Percentiles rank a stretch among this genome's conserved stretches.
These are phyloP conservation scores for Dryadomyces quercus-mongolicae DNA, from an alignment of 2,329 filamentous ascomycete genomes.

Conservation along the genomic window DNA sequence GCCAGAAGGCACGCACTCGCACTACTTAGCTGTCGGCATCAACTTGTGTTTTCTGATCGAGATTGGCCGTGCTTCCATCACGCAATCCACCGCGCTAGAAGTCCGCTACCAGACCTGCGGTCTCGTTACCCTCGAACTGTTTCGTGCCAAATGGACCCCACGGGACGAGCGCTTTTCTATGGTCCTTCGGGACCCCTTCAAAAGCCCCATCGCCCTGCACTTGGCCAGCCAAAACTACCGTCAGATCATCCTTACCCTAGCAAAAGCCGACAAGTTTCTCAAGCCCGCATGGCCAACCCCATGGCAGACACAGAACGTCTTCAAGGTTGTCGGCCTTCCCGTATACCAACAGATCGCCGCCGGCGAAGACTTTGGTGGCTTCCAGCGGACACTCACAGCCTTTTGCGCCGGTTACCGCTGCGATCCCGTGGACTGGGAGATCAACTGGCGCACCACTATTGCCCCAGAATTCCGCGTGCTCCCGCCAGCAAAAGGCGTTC, in stretches of 20 bases:
- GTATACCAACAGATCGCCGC: constrained; percentile 40
- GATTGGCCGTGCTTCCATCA: constrained; percentile 30
- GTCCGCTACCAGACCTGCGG: constrained; percentile 38
- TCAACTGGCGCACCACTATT: constrained; percentile 32
- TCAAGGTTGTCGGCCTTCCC: constrained; percentile 38
- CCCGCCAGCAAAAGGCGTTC: constrained; percentile 23
- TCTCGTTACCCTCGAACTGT: constrained; percentile 37
- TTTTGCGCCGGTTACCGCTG: constrained; percentile 42
- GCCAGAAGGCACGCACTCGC: constrained; percentile 38
- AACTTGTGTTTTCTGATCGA: constrained; percentile 41
- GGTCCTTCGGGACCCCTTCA: constrained; percentile 33
- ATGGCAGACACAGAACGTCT: constrained; percentile 36
- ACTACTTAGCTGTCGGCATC: constrained; percentile 41
- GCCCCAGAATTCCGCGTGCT: constrained; percentile 43
- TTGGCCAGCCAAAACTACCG: constrained; percentile 42
- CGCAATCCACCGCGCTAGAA: constrained; percentile 31
- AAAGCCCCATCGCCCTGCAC: constrained; percentile 21
- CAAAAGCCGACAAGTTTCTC: constrained; percentile 40
- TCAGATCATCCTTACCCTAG: constrained; percentile 40
- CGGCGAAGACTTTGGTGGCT: constrained; percentile 39
- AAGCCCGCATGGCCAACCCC: constrained; percentile 47
- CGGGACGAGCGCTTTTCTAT: constrained; percentile 45
- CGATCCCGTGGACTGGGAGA: constrained; percentile 37
- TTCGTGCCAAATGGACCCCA: constrained; percentile 35
- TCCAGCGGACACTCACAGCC: constrained; percentile 41